Base-by-base conservation (phyloP, 345 rosid genomes). In the Dipteronia sinensis region DNA sequence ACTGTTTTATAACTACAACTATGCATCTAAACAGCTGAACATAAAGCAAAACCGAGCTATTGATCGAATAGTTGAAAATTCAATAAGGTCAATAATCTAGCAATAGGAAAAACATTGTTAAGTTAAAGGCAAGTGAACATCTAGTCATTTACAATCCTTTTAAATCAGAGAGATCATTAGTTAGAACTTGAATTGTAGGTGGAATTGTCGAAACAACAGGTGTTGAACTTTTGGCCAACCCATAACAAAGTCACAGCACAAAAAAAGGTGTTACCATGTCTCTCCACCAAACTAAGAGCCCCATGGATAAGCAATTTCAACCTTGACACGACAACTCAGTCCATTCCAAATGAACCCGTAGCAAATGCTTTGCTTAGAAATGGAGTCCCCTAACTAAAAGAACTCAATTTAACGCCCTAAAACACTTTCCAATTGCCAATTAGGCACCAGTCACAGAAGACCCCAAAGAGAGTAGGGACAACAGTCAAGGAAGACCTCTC, bases 71-170 rank as follows among this genome's bases (percentile, higher is more conserved):
- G 40, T 34, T 22, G 47, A 59, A 22, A 40, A 34, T 42, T 44
- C 25, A 68, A 10, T 22, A 38, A 55, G 49, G 51, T 3, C 12
- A 44, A 15, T 19, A 66, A 22, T 23, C 19, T 38, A 22, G 25
- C 23, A 76, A 8, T 0, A 3, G 34, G 42, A 53, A 56, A 67
- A 67, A 17, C 42, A 15, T 38, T 6, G 34, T 17, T 56, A 76
- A 40, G 38, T 29, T 65, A 19, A 74, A 63, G 49, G 63, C 34
- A 75, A 12, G n/a, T 53, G 78, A 51, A 22, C 34, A 15, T 27
- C 17, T 34, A 65, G 40, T 13, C 16, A 64, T 31, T 2, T 2
- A 25, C 11, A 51, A 49, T 27, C 61, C 69, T 63, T 46, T 20
- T 31, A 42, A 9, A 29, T 29, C 31, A 2, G 31, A 29, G 31